Base-by-base conservation (phyloP, 78 protist species). In the Bigelowiella natans region DNA sequence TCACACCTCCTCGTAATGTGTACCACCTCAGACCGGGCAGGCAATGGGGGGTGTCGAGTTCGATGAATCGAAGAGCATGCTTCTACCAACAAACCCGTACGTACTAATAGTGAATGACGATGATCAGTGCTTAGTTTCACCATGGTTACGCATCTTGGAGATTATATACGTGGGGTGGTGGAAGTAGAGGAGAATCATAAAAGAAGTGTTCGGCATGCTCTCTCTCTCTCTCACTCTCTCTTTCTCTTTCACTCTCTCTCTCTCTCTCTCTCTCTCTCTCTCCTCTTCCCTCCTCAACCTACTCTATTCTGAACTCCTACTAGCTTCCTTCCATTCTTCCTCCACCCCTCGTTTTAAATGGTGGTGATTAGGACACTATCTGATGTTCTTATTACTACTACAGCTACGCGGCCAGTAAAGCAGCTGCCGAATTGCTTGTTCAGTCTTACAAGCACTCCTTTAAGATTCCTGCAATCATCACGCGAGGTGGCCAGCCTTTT, bases 371-470 rank as follows among this genome's bases (percentile, higher is more conserved):
- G 11, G 34, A 28, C 82, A 28, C 82, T 51, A 11, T 51, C 82
- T 51, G 34, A 28, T 18, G 11, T 18, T 51, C 82, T 18, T 51
- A 28, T 18, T 51, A 11, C 34, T 18, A 28, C 82, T 11, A 11
- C 38, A 30, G 29, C 11, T 28, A 30, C 86, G 86, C 29, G 39
- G 92, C 90, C 3, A 73, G 39, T 2, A 88, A 91, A 38, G 88
- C 92, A 31, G 92, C 87, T 26, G 92, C 91, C 7, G 92, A 91
- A 31, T 2, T 91, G 1, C 1, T 91, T 11, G 92, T 91, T n/a
- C 3, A 88, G 7, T 3, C 92, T 28, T 85, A 90, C 36, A 2
- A 29, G 63, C 73, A 88, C 31, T 92, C 91, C 18, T 92, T 39
- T 88, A 88, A 92, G 83, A 37, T 92, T 31, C 93, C 91, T 2